Conservation (phyloP, 192 early-diverging fungal genomes). For the Backusella macrospora region DNA sequence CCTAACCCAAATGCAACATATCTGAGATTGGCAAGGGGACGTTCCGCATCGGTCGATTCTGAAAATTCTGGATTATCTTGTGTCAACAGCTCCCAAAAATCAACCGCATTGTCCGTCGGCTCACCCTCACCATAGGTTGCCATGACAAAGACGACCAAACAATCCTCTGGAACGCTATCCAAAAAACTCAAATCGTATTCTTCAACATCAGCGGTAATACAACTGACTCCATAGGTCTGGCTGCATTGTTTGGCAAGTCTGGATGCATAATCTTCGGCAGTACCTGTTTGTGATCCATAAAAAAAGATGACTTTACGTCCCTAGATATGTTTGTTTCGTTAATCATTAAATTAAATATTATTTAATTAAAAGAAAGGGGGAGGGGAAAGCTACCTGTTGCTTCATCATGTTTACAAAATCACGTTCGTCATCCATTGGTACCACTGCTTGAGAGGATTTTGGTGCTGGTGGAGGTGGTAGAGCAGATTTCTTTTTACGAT, state of each 20-base stretch:
- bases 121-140: constrained; percentile 98
- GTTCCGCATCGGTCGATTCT: constrained; percentile 57
- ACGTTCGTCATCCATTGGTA: constrained; percentile 43
- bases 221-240: constrained; percentile 67
- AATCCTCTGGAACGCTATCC: constrained; percentile 62
- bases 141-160: constrained; percentile 86
- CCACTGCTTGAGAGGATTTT: constrained; percentile 28
- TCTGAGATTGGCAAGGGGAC: constrained; percentile 53
- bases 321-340: constrained; percentile 32
- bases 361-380: no score
- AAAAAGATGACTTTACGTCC: constrained; percentile 81
- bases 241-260: constrained; percentile 85
- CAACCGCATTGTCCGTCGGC: constrained; percentile 95
- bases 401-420: constrained; percentile 62
- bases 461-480: constrained; percentile 17
- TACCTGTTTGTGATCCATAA: constrained; percentile 98
- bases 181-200: constrained; percentile 89
- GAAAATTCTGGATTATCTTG: constrained; percentile 66
- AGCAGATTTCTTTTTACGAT: constrained; percentile 23
- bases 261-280: constrained; percentile 96
- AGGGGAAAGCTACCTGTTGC: constrained; percentile 41
- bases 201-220: constrained; percentile 84
- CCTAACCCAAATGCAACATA: constrained; percentile 86
- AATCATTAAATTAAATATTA: neutral
- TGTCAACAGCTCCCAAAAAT: constrained; percentile 88